Percentiles rank a stretch among this genome's conserved stretches.
Conservation (phyloP, 352 stramenopile species). For the Pythium dissimile region DNA sequence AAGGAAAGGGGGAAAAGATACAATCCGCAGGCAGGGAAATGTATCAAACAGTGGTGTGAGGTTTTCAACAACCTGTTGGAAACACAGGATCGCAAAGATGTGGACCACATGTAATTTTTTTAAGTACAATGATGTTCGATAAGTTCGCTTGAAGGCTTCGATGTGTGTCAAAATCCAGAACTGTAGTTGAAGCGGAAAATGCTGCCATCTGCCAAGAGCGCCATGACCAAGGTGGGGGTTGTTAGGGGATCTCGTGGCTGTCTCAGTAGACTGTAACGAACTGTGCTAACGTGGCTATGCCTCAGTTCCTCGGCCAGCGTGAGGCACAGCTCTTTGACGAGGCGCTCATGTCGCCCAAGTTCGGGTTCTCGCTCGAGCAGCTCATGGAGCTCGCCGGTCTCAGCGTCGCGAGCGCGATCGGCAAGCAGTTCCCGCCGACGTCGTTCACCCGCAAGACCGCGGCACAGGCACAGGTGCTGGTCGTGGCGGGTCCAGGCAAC, state of each 20-base stretch:
- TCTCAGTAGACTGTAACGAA: too few species aligned
- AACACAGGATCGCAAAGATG: conserved; percentile 3
- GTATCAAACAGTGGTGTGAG: not conserved
- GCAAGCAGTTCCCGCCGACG: conserved; percentile 43
- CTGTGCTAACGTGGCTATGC: not conserved
- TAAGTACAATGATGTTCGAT: not conserved
- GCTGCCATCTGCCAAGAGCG: not conserved
- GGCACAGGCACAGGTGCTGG: conserved; percentile 59
- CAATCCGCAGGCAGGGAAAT: not conserved
- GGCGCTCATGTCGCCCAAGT: conserved; percentile 83
- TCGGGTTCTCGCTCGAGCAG: conserved; percentile 94
- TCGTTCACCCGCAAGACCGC: not conserved
- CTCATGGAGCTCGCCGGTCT: conserved; percentile 99
- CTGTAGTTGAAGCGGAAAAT: not conserved
- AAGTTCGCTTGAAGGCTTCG: not conserved
- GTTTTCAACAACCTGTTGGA: conserved; percentile 27
- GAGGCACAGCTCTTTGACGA: conserved; percentile 85
- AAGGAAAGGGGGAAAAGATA: conserved; percentile 33
- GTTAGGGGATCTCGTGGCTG: not conserved
- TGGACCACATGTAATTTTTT: conserved; percentile 7
- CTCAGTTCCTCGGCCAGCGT: conserved; percentile 63
- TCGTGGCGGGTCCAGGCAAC: conserved; percentile 97
- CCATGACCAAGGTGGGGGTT: conserved; percentile 14
- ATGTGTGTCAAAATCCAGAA: conserved; percentile 1
- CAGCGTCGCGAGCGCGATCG: conserved; percentile 90